phyloP scores from a whole-genome alignment of 2,329 filamentous ascomycete genomes.

The Talaromyces sp. region DNA sequence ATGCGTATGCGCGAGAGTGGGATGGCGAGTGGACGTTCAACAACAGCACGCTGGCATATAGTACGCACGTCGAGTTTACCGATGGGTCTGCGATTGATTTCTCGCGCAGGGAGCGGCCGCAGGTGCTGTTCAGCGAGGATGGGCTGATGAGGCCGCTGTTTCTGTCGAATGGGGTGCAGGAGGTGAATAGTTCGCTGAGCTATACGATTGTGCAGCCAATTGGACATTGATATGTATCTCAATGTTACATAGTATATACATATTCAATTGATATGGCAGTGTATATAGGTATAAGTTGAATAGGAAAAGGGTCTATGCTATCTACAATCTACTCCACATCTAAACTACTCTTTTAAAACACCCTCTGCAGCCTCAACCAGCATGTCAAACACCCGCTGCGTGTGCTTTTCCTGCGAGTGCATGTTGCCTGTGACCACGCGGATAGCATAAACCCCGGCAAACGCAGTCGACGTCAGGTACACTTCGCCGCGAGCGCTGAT shows the following conservation, averaged over 20 bases:
- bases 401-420: slow-evolving; percentile 65
- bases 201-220: slow-evolving; percentile 43
- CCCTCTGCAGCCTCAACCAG: slow-evolving; percentile 62
- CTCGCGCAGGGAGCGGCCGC: slow-evolving; percentile 45
- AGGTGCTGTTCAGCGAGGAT: slow-evolving; percentile 47
- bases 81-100: slow-evolving; percentile 39
- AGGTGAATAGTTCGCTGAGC: slow-evolving; percentile 28
- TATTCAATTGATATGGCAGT: neutral
- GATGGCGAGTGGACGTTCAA: slow-evolving; percentile 30
- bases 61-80: slow-evolving; percentile 25
- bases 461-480: slow-evolving; percentile 73
- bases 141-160: slow-evolving; percentile 45
- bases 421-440: slow-evolving; percentile 72
- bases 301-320: neutral
- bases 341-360: slow-evolving; percentile 25
- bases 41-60: slow-evolving; percentile 25
- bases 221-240: slow-evolving; percentile 12
- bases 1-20: slow-evolving; percentile 27
- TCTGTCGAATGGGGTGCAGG: slow-evolving; percentile 46
- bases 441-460: slow-evolving; percentile 72
- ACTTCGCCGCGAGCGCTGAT: slow-evolving; percentile 73
- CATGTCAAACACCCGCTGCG: slow-evolving; percentile 69
- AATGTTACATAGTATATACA: neutral
- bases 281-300: neutral
- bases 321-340: neutral